Conservation (phyloP, 768 basidiomycete species). For the Naganishia kalamii region DNA sequence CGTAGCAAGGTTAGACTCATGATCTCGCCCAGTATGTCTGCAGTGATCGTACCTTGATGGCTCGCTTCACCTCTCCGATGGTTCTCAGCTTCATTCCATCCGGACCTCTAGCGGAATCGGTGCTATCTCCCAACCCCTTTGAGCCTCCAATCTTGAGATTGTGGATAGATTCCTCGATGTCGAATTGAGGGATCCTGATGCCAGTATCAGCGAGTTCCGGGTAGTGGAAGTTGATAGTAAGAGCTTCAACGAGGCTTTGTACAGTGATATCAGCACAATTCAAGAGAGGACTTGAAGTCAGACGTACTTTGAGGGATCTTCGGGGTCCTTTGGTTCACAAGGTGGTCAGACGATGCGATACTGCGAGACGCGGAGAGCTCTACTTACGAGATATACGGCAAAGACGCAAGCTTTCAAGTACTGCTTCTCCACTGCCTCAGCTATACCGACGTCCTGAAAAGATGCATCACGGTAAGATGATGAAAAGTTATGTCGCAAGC, state of each 20-base stretch:
- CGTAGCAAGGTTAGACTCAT: too few species aligned
- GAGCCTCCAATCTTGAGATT: not conserved
- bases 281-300: not conserved
- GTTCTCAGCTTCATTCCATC: constrained; percentile 10
- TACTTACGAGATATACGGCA: constrained; percentile 24
- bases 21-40: not conserved
- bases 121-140: not conserved
- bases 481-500: not conserved
- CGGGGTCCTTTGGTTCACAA: constrained; percentile 16
- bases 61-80: constrained; percentile 24
- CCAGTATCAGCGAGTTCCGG: constrained; percentile 7
- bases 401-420: constrained; percentile 25
- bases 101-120: not conserved
- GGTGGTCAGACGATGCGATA: not conserved
- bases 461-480: not conserved
- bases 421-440: constrained; percentile 23
- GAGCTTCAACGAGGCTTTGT: constrained; percentile 43
- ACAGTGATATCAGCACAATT: not conserved
- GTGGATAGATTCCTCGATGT: constrained; percentile 14
- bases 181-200: constrained; percentile 9
- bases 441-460: constrained; percentile 11
- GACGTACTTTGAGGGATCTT: constrained; percentile 22
- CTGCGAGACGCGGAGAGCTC: not conserved
- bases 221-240: constrained; percentile 25
- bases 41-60: constrained; percentile 17